Conservation (phyloP, 1,139 yeast genomes). For the Saccharomyces uvarum region DNA sequence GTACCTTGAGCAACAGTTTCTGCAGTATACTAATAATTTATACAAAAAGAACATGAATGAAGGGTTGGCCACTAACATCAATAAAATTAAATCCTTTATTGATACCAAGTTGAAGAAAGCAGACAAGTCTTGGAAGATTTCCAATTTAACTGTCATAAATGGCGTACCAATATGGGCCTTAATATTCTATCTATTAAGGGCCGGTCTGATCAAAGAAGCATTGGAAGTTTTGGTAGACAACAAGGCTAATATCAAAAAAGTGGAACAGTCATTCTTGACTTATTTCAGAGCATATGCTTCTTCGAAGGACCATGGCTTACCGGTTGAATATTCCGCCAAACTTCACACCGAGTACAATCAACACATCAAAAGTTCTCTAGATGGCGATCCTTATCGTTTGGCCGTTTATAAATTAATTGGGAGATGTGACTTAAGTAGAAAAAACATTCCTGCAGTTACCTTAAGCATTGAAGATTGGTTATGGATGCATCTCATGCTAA, state of each 20-base stretch:
- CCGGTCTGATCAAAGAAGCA: slow-evolving; percentile 78
- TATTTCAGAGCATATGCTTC: slow-evolving; percentile 69
- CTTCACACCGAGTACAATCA: slow-evolving; percentile 78
- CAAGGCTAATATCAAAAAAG: slow-evolving; percentile 60
- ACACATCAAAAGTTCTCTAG: slow-evolving; percentile 64
- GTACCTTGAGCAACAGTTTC: slow-evolving; percentile 70
- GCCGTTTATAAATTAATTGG: slow-evolving; percentile 90
- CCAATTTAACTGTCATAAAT: slow-evolving; percentile 56
- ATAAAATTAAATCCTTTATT: slow-evolving; percentile 63
- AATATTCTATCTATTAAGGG: slow-evolving; percentile 72
- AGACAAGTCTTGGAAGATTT: slow-evolving; percentile 43
- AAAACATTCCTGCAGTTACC: slow-evolving; percentile 69
- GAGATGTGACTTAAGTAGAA: slow-evolving; percentile 66
- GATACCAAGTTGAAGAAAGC: slow-evolving; percentile 40
- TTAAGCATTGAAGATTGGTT: slow-evolving; percentile 91
- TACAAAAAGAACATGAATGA: slow-evolving; percentile 57
- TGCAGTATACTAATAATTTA: slow-evolving; percentile 62
- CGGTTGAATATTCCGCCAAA: slow-evolving; percentile 62
- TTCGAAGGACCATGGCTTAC: slow-evolving; percentile 45
- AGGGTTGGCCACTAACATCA: slow-evolving; percentile 63
- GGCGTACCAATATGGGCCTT: slow-evolving; percentile 91
- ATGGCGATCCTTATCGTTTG: slow-evolving; percentile 81
- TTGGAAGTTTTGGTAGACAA: slow-evolving; percentile 48
- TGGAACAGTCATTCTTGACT: slow-evolving; percentile 77
- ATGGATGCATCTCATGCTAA: slow-evolving; percentile 81